A percentile compares a stretch with the other conserved stretches of the same genome.
Conservation (phyloP, 148 eudicot genomes). For the Vaccinium darrowii region DNA sequence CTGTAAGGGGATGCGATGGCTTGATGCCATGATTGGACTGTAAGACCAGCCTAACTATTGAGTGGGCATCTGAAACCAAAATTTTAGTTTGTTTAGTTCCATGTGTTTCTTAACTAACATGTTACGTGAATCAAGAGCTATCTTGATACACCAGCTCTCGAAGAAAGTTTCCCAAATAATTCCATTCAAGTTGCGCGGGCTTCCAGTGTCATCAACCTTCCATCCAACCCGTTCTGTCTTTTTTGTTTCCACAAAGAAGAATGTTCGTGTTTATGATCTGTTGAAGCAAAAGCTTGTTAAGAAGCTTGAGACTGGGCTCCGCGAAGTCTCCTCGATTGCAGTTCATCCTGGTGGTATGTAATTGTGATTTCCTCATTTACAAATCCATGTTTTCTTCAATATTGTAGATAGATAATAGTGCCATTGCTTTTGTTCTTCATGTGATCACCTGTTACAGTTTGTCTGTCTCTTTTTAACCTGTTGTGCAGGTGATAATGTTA, state of each 20-base stretch:
- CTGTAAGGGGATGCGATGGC: not conserved
- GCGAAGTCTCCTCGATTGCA: conserved; percentile 78
- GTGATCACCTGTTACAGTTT: not conserved
- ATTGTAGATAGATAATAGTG: not conserved
- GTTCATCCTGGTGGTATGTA: conserved; percentile 91
- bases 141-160: conserved; percentile 84
- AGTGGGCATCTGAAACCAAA: not conserved
- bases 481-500: conserved; percentile 84
- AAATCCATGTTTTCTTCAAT: not conserved
- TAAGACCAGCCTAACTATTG: not conserved
- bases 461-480: not conserved
- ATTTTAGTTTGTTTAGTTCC: not conserved
- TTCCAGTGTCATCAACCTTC: conserved; percentile 79
- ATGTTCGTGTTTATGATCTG: conserved; percentile 86
- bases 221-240: conserved; percentile 86
- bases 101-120: conserved; percentile 56
- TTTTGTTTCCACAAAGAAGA: conserved; percentile 81
- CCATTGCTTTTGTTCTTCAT: not conserved
- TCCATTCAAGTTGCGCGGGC: conserved; percentile 85
- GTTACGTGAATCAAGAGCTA: conserved; percentile 81
- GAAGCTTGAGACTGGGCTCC: conserved; percentile 80
- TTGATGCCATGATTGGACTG: not conserved
- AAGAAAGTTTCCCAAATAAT: conserved; percentile 65
- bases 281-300: conserved; percentile 70
- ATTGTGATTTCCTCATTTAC: not conserved